These are phyloP conservation scores for Daldinia caldariorum DNA, from an alignment of 495 filamentous ascomycete genomes.

Conservation along the genomic window DNA sequence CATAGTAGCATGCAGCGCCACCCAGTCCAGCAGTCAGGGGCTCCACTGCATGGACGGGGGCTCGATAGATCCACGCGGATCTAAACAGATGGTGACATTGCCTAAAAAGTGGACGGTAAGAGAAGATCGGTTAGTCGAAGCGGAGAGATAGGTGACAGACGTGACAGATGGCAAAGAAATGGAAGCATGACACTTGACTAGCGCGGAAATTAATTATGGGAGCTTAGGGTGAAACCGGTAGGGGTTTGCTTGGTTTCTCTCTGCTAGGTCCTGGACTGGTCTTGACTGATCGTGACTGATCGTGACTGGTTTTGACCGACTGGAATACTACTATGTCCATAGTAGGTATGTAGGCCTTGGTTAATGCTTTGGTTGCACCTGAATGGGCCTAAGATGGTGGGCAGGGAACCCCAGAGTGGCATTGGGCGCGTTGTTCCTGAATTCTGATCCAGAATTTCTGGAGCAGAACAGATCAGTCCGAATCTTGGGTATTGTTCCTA, in stretches of 20 bases:
- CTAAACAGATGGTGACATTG: slow-evolving; percentile 30
- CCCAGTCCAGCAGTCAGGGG: slow-evolving; percentile 23
- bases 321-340: too few species aligned
- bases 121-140: slow-evolving; percentile 29
- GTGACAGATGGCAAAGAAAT: slow-evolving; percentile 24
- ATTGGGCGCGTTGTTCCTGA: slow-evolving; percentile 44
- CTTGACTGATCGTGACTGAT: too few species aligned
- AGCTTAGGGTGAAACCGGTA: slow-evolving; percentile 38
- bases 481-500: background rate
- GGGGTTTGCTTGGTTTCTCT: slow-evolving; percentile 10
- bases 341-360: slow-evolving; percentile 1
- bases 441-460: slow-evolving; percentile 25
- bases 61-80: slow-evolving; percentile 37
- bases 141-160: background rate
- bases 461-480: slow-evolving; percentile 2
- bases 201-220: slow-evolving; percentile 42
- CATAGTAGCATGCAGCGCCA: slow-evolving; percentile 11
- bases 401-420: slow-evolving; percentile 21
- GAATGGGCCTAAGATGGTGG: slow-evolving; percentile 33
- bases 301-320: slow-evolving; percentile 5
- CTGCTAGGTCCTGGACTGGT: background rate
- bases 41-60: slow-evolving; percentile 3
- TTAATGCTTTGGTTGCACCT: background rate
- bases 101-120: slow-evolving; percentile 39
- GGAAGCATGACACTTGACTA: slow-evolving; percentile 24